phyloP scores from a whole-genome alignment of 1,284 basidiomycete species.

The Ceratobasidium sp. region DNA sequence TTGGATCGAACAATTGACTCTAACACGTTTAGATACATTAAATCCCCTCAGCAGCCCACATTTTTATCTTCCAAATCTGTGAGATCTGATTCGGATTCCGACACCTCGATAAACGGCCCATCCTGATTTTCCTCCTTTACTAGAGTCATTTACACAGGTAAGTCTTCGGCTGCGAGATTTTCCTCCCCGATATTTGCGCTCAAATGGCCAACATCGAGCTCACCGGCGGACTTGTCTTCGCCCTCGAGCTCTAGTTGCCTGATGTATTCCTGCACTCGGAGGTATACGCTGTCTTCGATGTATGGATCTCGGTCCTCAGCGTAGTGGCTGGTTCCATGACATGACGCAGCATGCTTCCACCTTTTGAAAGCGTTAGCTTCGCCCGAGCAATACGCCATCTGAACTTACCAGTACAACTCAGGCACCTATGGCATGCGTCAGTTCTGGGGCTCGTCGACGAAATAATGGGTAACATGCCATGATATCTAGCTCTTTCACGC shows the following conservation, averaged over 20 bases:
- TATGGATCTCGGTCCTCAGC: slow-evolving; percentile 62
- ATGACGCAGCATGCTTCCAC: slow-evolving; percentile 81
- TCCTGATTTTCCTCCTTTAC: neutral
- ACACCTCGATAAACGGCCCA: neutral
- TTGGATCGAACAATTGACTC: too few relatives aligned
- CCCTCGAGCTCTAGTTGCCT: neutral
- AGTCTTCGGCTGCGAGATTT: neutral
- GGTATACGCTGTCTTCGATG: slow-evolving; percentile 50
- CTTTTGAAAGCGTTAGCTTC: slow-evolving; percentile 49
- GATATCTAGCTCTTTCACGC: slow-evolving; percentile 69
- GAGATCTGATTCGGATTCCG: slow-evolving; percentile 29
- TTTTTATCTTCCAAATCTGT: slow-evolving; percentile 21
- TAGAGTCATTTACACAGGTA: neutral
- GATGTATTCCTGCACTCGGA: slow-evolving; percentile 7
- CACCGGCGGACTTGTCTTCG: neutral
- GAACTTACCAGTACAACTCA: slow-evolving; percentile 72
- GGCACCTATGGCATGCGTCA: slow-evolving; percentile 4
- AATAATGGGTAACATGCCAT: slow-evolving; percentile 57
- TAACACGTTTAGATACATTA: too few relatives aligned
- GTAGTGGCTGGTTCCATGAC: slow-evolving; percentile 65
- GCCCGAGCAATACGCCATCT: neutral
- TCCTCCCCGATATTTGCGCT: neutral
- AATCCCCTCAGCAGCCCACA: too few relatives aligned
- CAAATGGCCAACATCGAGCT: neutral
- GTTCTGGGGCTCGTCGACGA: neutral